These are phyloP conservation scores for Pythium inflatum DNA, from an alignment of 352 stramenopile genomes.

Conservation along the genomic window DNA sequence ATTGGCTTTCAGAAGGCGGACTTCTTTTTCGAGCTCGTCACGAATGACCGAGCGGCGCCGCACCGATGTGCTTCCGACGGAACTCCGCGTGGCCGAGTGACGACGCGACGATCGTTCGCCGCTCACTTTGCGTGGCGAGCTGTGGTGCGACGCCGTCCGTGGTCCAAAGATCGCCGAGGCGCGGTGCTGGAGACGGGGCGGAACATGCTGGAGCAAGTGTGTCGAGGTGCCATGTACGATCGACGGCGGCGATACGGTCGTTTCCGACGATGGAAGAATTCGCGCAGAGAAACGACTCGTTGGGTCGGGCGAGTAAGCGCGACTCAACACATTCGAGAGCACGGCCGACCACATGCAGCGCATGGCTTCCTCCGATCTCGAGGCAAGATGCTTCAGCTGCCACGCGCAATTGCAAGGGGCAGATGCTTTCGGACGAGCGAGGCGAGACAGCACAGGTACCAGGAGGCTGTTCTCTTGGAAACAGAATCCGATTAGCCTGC, in stretches of 20 bases:
- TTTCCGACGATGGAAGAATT: background rate
- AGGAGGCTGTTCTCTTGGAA: no score
- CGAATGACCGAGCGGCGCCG: constrained; percentile 18
- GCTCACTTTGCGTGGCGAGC: background rate
- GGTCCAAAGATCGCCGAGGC: constrained; percentile 4
- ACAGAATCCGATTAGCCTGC: background rate
- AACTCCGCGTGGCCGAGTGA: background rate
- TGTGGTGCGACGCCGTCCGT: background rate
- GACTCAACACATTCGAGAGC: background rate
- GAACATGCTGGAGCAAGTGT: background rate
- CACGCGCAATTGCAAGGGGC: no score
- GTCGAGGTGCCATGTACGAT: background rate
- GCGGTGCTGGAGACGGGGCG: background rate
- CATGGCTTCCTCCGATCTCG: no score
- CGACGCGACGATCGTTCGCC: background rate
- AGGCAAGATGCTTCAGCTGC: background rate
- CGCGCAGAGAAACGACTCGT: background rate
- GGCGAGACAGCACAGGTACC: background rate
- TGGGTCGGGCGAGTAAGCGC: background rate
- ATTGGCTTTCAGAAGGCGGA: constrained; percentile 37
- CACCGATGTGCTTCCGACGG: background rate
- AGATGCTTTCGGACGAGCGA: no score
- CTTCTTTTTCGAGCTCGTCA: constrained; percentile 34
- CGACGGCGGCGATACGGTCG: background rate
- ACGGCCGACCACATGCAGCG: background rate